These are phyloP conservation scores for Clonostachys byssicola DNA, from an alignment of 2,329 filamentous ascomycete species.

Conservation along the genomic window DNA sequence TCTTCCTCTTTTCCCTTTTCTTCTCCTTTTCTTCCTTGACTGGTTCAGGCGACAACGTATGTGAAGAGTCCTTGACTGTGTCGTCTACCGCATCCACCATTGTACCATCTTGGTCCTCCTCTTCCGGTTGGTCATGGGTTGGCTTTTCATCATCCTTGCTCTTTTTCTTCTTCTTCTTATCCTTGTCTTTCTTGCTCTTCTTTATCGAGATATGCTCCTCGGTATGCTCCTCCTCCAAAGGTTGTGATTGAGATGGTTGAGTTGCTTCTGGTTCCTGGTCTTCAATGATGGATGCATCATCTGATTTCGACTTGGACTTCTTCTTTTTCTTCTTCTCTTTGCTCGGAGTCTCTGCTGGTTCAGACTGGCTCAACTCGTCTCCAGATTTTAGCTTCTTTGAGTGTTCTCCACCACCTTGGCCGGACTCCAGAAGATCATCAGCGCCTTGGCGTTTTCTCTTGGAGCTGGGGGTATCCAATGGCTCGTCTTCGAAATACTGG, in stretches of 20 bases:
- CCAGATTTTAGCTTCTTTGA: constrained; percentile 8
- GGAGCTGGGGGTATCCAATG: too few relatives aligned
- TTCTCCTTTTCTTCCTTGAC: constrained; percentile 6
- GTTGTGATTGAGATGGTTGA: too few relatives aligned
- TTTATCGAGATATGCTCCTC: not conserved
- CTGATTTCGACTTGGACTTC: constrained; percentile 5
- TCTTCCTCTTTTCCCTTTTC: constrained; percentile 13
- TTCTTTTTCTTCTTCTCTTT: constrained; percentile 9
- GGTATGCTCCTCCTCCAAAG: not conserved
- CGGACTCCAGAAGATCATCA: too few relatives aligned
- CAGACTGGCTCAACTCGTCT: constrained; percentile 1
- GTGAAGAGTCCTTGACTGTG: too few relatives aligned
- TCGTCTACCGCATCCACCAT: constrained; percentile 6
- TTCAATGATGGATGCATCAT: constrained; percentile 3
- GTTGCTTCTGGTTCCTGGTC: too few relatives aligned
- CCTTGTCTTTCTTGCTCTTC: constrained; percentile 5
- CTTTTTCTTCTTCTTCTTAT: constrained; percentile 6
- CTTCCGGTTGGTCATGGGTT: constrained; percentile 1
- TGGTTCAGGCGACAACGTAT: not conserved
- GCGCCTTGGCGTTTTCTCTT: too few relatives aligned
- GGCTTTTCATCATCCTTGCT: constrained; percentile 6
- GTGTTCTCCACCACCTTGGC: too few relatives aligned
- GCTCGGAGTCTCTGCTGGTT: constrained; percentile 5
- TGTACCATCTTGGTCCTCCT: constrained; percentile 6
- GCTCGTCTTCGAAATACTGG: not conserved